Base-by-base conservation (phyloP, 257 asterid species). In the Fraxinus pennsylvanica region DNA sequence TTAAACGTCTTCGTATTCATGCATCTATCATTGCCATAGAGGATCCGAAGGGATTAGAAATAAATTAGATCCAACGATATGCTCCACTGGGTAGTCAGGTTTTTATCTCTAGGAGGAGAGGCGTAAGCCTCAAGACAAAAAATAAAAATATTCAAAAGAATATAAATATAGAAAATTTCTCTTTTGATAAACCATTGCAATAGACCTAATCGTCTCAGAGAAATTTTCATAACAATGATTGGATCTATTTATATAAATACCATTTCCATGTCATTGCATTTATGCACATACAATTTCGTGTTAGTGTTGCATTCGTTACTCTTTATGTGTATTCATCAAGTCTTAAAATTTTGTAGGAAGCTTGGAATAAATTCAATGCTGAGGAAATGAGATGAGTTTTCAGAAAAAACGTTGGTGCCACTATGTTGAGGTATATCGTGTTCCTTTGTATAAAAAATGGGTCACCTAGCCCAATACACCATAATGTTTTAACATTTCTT, bases 351-450 rank as follows among this genome's bases (percentile, higher is more conserved):
- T 72, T 38, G 30, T 73, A 94, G 99, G 99, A 92, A 83, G 96
- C 97, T 33, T 90, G 88, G 90, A 92, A 89, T 84, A 94, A 90
- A 81, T 90, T 90, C 80, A 87, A 83, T 25, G 77, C 94, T 5
- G 96, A 89, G 82, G 99, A 93, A 81, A 84, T 91, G 76, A 82
- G 93, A 83, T 91, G 61, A 90, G 81, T 73, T 78, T 45, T 35
- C 36, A 22, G 65, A 17, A 52, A 14, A 38, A 19, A 21, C 10
- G 17, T 61, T 9, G 67, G 30, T 9, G 32, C 13, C 33, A 5
- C 25, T 29, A 29, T 30, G 39, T 21, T 27, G 41, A 68, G 41
- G 22, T 27, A 27, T 10, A 68, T 32, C 32, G 9, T 9, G 9
- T 59, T 6, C 67, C 67, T 59, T 59, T 21, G 67, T 59, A 21